phyloP scores from a whole-genome alignment of 1,139 yeast genomes.

The Hansenula lynferdii region DNA sequence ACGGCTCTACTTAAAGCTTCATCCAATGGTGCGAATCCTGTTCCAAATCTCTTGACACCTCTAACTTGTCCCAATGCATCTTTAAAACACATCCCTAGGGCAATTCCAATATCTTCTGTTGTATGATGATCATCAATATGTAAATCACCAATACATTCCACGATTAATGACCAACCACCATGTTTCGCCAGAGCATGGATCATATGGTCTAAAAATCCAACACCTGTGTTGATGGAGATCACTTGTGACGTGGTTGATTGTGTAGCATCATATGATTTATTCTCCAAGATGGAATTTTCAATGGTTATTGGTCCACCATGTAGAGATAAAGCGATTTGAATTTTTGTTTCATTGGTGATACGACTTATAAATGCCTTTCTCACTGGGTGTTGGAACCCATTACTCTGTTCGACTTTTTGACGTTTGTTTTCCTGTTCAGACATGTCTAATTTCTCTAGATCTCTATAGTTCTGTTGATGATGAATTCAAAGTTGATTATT shows the following conservation, averaged over 20 bases:
- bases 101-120: constrained; percentile 92
- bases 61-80: constrained; percentile 83
- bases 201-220: constrained; percentile 97
- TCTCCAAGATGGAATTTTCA: constrained; percentile 47
- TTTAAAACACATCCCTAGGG: constrained; percentile 86
- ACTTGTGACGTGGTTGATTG: constrained; percentile 53
- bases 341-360: constrained; percentile 88
- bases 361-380: constrained; percentile 57
- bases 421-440: too few species aligned
- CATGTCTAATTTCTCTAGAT: too few species aligned
- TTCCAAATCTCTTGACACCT: constrained; percentile 93
- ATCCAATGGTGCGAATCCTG: constrained; percentile 92
- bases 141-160: constrained; percentile 90
- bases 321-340: constrained; percentile 76
- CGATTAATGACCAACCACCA: constrained; percentile 88
- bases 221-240: constrained; percentile 81
- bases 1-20: constrained; percentile 95
- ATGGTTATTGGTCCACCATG: constrained; percentile 77
- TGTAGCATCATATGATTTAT: constrained; percentile 36
- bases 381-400: constrained; percentile 13
- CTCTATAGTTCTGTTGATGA: neutral
- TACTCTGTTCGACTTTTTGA: too few species aligned
- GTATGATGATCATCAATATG: constrained; percentile 98
- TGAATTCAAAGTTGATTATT: neutral
- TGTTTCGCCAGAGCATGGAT: constrained; percentile 95